Evolutionary conservation across 257 asterid species (phyloP).

Genomic region (Handroanthus guayacan): DNA sequence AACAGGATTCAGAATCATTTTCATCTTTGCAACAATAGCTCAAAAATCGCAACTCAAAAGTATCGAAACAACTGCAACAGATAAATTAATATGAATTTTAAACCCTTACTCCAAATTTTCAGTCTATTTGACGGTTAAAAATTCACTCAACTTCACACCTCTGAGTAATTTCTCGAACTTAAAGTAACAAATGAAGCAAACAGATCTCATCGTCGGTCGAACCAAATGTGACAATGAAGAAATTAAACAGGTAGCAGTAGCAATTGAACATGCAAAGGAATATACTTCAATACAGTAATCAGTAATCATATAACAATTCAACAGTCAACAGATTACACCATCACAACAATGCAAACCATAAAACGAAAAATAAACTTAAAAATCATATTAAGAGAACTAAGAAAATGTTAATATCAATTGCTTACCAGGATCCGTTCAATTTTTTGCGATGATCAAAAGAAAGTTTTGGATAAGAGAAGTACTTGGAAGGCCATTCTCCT

Average conservation of each 20-base stretch:
- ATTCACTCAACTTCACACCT: neutral
- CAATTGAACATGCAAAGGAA: neutral
- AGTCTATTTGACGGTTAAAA: neutral
- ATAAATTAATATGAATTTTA: neutral
- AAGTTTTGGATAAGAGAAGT: constrained; percentile 44
- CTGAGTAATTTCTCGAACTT: constrained; percentile 4
- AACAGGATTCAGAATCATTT: neutral
- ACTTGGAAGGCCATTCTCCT: constrained; percentile 13
- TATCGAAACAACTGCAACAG: no score
- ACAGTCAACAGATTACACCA: neutral
- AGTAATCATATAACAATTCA: constrained; percentile 14
- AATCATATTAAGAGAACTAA: neutral
- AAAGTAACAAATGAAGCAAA: neutral
- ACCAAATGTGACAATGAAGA: neutral
- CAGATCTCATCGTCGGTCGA: neutral
- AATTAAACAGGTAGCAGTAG: constrained; percentile 11
- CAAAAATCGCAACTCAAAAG: neutral
- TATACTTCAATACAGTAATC: neutral
- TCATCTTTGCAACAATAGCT: constrained; percentile 5
- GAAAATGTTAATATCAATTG: constrained; percentile 14
- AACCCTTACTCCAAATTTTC: constrained; percentile 2
- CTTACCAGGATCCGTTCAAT: constrained; percentile 36
- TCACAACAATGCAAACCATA: constrained; percentile 30
- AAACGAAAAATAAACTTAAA: constrained; percentile 12
- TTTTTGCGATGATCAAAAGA: constrained; percentile 32